Evolutionary conservation across 2,329 filamentous ascomycete species (phyloP), one percentile per base, ranked within the genome.

Genomic region (Epichloe baconii): DNA sequence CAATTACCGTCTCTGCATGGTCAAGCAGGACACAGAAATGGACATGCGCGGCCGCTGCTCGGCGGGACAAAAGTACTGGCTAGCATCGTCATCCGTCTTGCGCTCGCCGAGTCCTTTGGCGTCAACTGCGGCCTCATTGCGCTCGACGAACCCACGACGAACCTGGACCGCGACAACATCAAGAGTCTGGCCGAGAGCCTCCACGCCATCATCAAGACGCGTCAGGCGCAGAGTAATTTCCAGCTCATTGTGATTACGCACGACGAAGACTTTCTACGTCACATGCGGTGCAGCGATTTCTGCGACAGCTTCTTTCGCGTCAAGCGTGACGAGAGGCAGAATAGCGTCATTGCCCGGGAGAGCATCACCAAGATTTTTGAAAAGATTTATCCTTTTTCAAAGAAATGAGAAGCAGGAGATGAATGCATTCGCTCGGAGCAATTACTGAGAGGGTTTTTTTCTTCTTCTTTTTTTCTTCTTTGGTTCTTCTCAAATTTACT

Each of bases 231-330:
- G 75, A 79, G 82, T 51, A 98, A 98, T 66, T 96, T 98, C 68
- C 94, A 98, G 73, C 80, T 98, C 51, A 93, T 98, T 63, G 88
- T 98, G 62, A 98, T 98, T 66, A 98, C 93, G 4, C 93, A 98
- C 74, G 93, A 98, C 69, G 94, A 97, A 70, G 88, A 95, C 62
- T 98, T 98, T 62, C 64, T 98, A 63, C 79, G 85, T 50, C 82
- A 89, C 62, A 98, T 98, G 93, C 83, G 89, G 58, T 95, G 89
- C 66, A 84, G 82, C 23, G 91, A 98, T 58, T 97, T 95, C 64
- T 87, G 85, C 56, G 93, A 97, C 67, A 82, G 84, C 57, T 98
- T 96, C 66, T 97, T 86, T 69, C 81, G 89, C 4, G 86, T 98
- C 11, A 85, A 79, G 55, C 77, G 93, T 48, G 86, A 95, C 63